Percentiles rank a stretch among this genome's conserved stretches.
Evolutionary conservation across 768 basidiomycete genomes (phyloP).

Genomic region (Pisolithus sp.): DNA sequence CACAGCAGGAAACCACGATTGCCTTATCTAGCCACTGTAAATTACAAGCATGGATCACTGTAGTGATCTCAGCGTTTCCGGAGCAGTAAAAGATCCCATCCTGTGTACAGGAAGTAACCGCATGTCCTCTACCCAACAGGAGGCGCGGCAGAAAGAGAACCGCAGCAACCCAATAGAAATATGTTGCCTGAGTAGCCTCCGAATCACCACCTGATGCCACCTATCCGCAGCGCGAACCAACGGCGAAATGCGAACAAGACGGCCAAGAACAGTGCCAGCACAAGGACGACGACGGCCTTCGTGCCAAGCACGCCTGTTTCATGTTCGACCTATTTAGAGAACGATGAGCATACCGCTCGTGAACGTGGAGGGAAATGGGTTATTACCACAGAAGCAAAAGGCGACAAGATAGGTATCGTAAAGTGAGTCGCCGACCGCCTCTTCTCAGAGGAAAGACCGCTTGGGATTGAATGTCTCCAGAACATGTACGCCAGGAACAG

Average conservation of each 20-base stretch:
- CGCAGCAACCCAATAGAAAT: too few species aligned
- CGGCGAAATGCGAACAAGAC: neutral
- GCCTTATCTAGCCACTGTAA: too few species aligned
- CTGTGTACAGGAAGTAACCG: too few species aligned
- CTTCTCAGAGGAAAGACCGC: neutral
- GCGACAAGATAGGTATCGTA: conserved; percentile 73
- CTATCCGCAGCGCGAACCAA: neutral
- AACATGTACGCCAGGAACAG: conserved; percentile 12
- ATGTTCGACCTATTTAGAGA: conserved; percentile 53
- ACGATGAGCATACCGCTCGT: neutral
- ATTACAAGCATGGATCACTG: too few species aligned
- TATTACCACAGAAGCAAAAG: conserved; percentile 67
- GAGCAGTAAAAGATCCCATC: too few species aligned
- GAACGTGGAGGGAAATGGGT: neutral
- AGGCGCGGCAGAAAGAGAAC: too few species aligned
- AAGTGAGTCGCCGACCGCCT: conserved; percentile 40
- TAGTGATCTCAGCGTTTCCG: too few species aligned
- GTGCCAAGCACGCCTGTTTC: conserved; percentile 60
- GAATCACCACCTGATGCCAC: neutral
- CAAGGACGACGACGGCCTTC: conserved; percentile 16
- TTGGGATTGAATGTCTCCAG: conserved; percentile 16
- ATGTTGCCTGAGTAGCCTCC: too few species aligned
- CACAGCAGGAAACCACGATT: too few species aligned
- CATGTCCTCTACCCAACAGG: too few species aligned
- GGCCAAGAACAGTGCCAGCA: neutral